Evolutionary conservation across 2,329 filamentous ascomycete species (phyloP), one percentile per base, ranked within the genome.

Genomic region (Aspergillus unguis): DNA sequence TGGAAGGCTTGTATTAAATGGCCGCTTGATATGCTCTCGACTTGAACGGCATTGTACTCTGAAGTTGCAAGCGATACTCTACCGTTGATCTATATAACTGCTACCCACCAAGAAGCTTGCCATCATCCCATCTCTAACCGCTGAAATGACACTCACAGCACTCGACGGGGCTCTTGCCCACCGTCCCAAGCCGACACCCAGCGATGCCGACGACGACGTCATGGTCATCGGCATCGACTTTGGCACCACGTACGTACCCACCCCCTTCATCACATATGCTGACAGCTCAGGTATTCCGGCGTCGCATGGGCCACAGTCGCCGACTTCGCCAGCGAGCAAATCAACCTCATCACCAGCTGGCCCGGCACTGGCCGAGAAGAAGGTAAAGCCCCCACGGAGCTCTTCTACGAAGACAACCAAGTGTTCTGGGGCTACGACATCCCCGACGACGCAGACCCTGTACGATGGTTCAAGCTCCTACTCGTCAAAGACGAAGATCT

Each of bases 291-390:
- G 6, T 50, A 23, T 27, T 50, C 48, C 5, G 48, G 48, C n/a
- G 48, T 45, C 32, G 41, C 48, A 4, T 50, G 42, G 41, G 41
- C 41, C 5, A 50, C 48, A 4, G 33, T 36, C 6, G 33, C 41
- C 8, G 48, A 50, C 25, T 45, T 50, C 28, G 32, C 32, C 2
- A 45, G 27, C 41, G 42, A 40, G 9, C 44, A 52, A 7, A 48
- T 52, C 44, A 52, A 48, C 44, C 29, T 52, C 8, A 44, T 52
- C 25, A 52, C 50, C 4, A 31, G n/a, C 7, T 52, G 50, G 50
- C 50, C 50, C 3, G 44, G 38, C 5, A 29, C 29, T 7, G 44
- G 44, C 4, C 27, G 29, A 29, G 50, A 47, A 28, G 50, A 52
- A 26, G 50, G 37, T 25, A 52, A 52, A 28, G 50, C 50, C 3